Conservation (phyloP, 139 green algal species). For the Monoraphidium neglectum region DNA sequence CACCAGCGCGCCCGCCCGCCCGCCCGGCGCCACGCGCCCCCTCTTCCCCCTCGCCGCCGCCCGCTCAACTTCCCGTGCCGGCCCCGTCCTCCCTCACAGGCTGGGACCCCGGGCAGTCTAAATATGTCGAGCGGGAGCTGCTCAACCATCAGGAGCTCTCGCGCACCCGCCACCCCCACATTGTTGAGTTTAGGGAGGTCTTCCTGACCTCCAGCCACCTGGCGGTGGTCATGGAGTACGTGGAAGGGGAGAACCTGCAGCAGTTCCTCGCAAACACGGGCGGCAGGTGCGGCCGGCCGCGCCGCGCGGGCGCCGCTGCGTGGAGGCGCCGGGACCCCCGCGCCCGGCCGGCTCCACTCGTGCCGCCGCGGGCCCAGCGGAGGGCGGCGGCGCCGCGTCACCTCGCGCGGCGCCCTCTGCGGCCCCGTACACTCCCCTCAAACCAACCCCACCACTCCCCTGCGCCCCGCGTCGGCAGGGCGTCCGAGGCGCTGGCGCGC, state of each 20-base stretch:
- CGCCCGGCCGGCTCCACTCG: too few relatives aligned
- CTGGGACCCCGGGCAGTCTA: slow-evolving; percentile 30
- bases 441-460: background rate
- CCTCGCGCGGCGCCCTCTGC: background rate
- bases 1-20: background rate
- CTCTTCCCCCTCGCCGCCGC: background rate
- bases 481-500: slow-evolving; percentile 57
- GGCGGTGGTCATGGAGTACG: slow-evolving; percentile 47
- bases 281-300: slow-evolving; percentile 29
- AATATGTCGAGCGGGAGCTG: slow-evolving; percentile 36
- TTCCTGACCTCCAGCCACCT: slow-evolving; percentile 47
- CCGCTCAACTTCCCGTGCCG: background rate
- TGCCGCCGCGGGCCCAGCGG: too few relatives aligned
- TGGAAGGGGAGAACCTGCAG: slow-evolving; percentile 53
- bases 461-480: slow-evolving; percentile 50
- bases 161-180: slow-evolving; percentile 82
- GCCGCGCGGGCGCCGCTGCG: too few relatives aligned
- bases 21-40: background rate
- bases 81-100: slow-evolving; percentile 4
- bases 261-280: slow-evolving; percentile 38
- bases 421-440: background rate
- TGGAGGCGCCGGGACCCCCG: too few relatives aligned
- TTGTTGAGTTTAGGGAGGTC: slow-evolving; percentile 89
- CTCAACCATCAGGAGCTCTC: slow-evolving; percentile 31
- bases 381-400: too few relatives aligned